These are phyloP conservation scores for Quambalaria eucalypti DNA, from an alignment of 1,284 basidiomycete genomes.

Conservation along the genomic window DNA sequence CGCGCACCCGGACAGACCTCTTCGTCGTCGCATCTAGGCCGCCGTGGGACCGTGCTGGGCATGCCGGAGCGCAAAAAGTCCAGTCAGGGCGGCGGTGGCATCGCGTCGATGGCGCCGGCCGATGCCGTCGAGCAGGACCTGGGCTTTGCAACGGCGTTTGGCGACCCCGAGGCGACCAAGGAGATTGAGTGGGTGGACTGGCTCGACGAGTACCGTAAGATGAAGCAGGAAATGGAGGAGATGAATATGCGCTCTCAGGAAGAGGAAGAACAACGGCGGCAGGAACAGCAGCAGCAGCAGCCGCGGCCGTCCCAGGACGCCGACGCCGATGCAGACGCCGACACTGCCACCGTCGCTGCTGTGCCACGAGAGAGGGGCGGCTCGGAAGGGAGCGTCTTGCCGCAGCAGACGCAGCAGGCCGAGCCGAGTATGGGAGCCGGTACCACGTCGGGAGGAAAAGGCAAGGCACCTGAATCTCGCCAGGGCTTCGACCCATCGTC, in stretches of 20 bases:
- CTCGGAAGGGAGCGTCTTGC: too few species aligned
- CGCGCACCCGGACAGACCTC: constrained; percentile 1
- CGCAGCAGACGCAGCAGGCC: too few species aligned
- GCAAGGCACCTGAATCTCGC: too few species aligned
- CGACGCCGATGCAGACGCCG: background rate
- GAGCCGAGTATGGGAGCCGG: too few species aligned
- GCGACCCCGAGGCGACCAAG: constrained; percentile 8
- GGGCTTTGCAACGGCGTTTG: background rate
- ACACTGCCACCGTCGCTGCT: background rate
- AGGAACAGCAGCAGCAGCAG: too few species aligned
- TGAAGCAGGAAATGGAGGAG: constrained; percentile 54
- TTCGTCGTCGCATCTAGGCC: constrained; percentile 10
- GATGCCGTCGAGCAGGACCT: background rate
- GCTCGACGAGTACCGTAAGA: constrained; percentile 55
- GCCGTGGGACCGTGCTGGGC: constrained; percentile 23
- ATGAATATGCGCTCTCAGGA: too few species aligned
- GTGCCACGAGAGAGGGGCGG: too few species aligned
- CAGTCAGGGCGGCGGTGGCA: background rate
- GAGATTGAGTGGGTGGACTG: constrained; percentile 57
- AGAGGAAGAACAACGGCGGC: too few species aligned
- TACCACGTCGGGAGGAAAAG: too few species aligned
- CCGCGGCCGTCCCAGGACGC: constrained; percentile 40
- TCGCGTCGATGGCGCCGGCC: background rate
- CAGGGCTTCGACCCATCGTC: background rate
- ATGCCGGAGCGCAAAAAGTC: constrained; percentile 2